Base-by-base conservation (phyloP, 768 basidiomycete species). In the Termitomyces sp. region DNA sequence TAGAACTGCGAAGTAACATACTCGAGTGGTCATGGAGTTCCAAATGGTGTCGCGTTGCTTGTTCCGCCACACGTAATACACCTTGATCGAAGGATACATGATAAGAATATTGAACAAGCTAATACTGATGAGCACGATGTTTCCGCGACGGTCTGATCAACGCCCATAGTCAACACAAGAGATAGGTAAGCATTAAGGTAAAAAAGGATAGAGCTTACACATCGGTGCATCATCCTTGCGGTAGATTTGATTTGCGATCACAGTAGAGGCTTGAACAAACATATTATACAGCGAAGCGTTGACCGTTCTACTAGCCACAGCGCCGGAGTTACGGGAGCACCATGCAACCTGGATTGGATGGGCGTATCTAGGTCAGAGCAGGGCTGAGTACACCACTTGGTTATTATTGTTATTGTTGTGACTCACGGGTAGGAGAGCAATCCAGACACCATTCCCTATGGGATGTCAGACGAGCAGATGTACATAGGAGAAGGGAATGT, bases 261-360 rank as follows among this genome's bases (percentile, higher is more conserved):
- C 70, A 31, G 63, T 51, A 9, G 72, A 71, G 1, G 74, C 75
- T 69, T 80, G 80, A 5, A 76, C 72, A 51, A 79, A 77, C 81
- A 83, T 84, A 64, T 84, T 84, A 61, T 83, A 84, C 47, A 85
- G 47, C 1, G 83, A 83, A 0, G 80, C 82, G 53, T 81, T 83
- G 49, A 84, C 82, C 0, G 83, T 84, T 13, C 83, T 73, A 57
- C 80, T 81, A 7, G 83, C 81, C 12, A 85, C 84, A 2, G 76
- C 81, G 31, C 83, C 83, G 0, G 82, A 73, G 57, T 85, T 85
- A 29, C 82, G 77, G 14, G 83, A 84, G 61, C 80, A 81, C 83
- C 81, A 85, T 22, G 69, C 81, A 9, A 83, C 79, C 68, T 82
- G 79, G 39, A 82, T 79, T 2, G 80, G 76, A 60, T 81, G 80